Conservation (phyloP, 2,329 filamentous ascomycete species). For the Monilinia laxa region DNA sequence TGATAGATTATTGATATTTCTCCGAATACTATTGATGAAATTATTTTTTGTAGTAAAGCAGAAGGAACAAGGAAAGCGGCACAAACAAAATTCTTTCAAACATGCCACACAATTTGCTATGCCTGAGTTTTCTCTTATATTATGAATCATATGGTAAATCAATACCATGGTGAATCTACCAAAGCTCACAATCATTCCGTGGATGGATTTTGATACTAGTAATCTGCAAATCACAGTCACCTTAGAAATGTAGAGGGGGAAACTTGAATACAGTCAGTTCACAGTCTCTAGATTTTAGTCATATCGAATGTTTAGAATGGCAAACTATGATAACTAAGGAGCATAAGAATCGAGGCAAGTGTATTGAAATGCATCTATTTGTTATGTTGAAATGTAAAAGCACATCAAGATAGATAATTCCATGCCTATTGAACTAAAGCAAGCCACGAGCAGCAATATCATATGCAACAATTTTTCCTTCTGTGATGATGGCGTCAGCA, state of each 20-base stretch:
- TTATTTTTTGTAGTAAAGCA: neutral
- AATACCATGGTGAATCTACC: neutral
- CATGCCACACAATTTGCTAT: neutral
- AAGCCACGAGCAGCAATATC: neutral
- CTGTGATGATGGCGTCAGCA: too few relatives aligned
- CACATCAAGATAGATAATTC: neutral
- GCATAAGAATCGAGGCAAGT: neutral
- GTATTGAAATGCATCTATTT: neutral
- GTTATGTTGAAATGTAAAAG: neutral
- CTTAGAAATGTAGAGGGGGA: neutral
- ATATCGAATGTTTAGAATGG: accelerated
- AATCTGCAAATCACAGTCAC: neutral
- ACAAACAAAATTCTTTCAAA: neutral
- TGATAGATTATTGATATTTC: neutral
- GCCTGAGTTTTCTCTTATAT: neutral
- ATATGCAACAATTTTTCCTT: neutral
- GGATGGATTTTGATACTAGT: neutral
- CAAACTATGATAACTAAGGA: neutral
- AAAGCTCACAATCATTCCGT: neutral
- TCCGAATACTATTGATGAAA: neutral
- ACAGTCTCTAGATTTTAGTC: neutral
- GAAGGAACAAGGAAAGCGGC: neutral
- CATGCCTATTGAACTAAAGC: neutral
- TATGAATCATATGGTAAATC: neutral
- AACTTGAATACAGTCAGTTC: neutral